Percentiles rank a stretch among this genome's conserved stretches.
Evolutionary conservation across 2,329 filamentous ascomycete species (phyloP).

Genomic region (Colletotrichum sp.): DNA sequence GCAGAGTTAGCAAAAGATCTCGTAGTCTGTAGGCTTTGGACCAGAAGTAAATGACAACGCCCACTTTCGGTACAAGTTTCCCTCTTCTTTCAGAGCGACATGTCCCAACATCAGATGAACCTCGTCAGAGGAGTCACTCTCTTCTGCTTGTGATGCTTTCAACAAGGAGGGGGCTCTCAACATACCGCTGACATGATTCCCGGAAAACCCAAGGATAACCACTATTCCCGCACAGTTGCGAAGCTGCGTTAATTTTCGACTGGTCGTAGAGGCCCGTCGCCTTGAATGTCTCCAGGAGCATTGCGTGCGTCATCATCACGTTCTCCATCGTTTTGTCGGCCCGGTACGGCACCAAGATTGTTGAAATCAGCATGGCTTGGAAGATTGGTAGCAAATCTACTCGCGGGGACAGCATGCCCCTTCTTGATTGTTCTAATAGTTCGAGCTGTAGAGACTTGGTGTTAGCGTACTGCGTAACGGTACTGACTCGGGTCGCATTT

Average conservation of each 20-base stretch:
- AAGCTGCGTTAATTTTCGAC: neutral
- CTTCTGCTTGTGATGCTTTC: neutral
- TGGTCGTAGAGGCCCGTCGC: slow-evolving; percentile 1
- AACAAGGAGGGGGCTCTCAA: neutral
- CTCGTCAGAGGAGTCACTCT: neutral
- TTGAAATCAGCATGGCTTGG: neutral
- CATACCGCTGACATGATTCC: slow-evolving; percentile 7
- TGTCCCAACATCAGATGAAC: neutral
- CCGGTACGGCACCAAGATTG: slow-evolving; percentile 8
- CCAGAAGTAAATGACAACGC: neutral
- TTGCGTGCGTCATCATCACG: slow-evolving; percentile 8
- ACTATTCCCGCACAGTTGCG: neutral
- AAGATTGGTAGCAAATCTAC: neutral
- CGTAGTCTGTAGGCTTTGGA: too few species aligned
- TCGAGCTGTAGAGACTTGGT: neutral
- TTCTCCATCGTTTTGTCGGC: slow-evolving; percentile 4
- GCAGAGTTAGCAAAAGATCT: neutral
- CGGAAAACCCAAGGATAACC: neutral
- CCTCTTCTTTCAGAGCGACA: neutral
- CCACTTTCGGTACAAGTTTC: neutral
- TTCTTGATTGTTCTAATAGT: neutral
- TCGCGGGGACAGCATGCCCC: neutral
- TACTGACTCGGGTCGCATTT: neutral
- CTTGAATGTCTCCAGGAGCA: slow-evolving; percentile 8
- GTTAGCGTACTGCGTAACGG: neutral